These are phyloP conservation scores for Termitomyces sp. DNA, from an alignment of 768 basidiomycete genomes.

Conservation along the genomic window DNA sequence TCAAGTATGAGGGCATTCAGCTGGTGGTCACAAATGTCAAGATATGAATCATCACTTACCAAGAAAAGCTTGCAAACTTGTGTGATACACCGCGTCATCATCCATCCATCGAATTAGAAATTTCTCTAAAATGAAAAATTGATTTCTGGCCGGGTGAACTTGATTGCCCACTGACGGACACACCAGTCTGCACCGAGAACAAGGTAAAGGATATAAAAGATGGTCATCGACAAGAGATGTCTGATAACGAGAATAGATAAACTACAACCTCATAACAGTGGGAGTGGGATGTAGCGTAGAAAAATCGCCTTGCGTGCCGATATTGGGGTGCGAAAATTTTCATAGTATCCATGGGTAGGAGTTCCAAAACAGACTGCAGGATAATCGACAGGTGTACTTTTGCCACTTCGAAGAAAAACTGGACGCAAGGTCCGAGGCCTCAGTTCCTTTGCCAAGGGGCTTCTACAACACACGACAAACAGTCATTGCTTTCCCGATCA, in stretches of 20 bases:
- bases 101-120: slow-evolving; percentile 3
- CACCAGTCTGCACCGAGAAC: not conserved
- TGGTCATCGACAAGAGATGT: slow-evolving; percentile 1
- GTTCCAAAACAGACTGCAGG: not conserved
- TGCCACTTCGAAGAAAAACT: not conserved
- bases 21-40: not conserved
- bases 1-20: not conserved
- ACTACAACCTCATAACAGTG: not conserved
- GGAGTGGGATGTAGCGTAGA: not conserved
- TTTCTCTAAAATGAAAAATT: not conserved
- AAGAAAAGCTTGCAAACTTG: not conserved
- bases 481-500: not conserved
- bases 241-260: slow-evolving; percentile 3
- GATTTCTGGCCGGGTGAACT: not conserved
- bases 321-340: not conserved
- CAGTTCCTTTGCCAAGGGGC: not conserved
- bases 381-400: not conserved
- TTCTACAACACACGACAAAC: not conserved
- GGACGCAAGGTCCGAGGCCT: not conserved
- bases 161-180: not conserved
- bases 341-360: not conserved
- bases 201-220: not conserved
- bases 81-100: slow-evolving; percentile 2
- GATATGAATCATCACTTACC: not conserved
- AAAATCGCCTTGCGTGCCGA: not conserved